These are phyloP conservation scores for Discostella stelligeroides DNA, from an alignment of 108 stramenopile species.

Conservation along the genomic window DNA sequence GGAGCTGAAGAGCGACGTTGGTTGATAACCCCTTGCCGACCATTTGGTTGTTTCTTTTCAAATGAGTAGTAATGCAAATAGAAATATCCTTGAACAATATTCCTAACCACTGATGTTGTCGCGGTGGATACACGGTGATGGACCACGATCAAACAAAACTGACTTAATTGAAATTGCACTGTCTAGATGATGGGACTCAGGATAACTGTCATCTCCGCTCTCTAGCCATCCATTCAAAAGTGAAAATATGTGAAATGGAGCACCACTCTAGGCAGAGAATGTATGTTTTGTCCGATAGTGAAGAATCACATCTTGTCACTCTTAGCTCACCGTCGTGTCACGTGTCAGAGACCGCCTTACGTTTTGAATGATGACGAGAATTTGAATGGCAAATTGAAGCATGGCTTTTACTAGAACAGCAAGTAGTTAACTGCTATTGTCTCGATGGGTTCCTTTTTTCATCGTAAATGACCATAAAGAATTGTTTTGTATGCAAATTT, in stretches of 20 bases:
- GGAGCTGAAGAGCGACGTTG: conserved; percentile 7
- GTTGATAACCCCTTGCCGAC: background rate
- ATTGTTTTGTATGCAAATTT: conserved; percentile 20
- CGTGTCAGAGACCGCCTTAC: conserved; percentile 23
- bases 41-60: conserved; percentile 21
- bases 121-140: conserved; percentile 15
- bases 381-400: conserved; percentile 29
- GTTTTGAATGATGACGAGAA: conserved; percentile 39
- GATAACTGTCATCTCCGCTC: conserved; percentile 4
- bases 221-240: conserved; percentile 38
- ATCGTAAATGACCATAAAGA: conserved; percentile 13
- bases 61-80: conserved; percentile 19
- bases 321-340: conserved; percentile 13
- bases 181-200: conserved; percentile 1
- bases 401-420: conserved; percentile 29
- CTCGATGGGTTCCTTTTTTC: background rate
- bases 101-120: conserved; percentile 20
- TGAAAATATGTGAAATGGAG: conserved; percentile 40
- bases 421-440: conserved; percentile 30
- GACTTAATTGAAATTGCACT: conserved; percentile 24
- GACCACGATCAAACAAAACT: conserved; percentile 33
- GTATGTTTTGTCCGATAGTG: conserved; percentile 34
- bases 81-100: conserved; percentile 30
- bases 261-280: conserved; percentile 24
- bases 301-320: conserved; percentile 21